Evolutionary conservation across 2,329 filamentous ascomycete species (phyloP).

Genomic region (Furcasterigmium furcatum): DNA sequence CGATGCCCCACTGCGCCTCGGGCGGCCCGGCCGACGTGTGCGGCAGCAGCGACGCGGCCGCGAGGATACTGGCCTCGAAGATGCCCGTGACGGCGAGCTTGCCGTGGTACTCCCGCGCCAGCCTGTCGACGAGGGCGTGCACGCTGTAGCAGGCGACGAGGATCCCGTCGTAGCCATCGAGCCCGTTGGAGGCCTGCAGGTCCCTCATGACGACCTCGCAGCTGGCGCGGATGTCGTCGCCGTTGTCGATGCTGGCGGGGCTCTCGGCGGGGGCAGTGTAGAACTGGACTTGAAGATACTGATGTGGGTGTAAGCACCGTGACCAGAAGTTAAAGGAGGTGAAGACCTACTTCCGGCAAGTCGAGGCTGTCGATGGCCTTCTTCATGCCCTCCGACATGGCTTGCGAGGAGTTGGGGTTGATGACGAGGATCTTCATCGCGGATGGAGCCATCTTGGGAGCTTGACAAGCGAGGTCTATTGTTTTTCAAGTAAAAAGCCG

Average conservation of each 20-base stretch:
- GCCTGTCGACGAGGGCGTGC: conserved; percentile 67
- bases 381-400: conserved; percentile 68
- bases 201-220: conserved; percentile 58
- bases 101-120: conserved; percentile 33
- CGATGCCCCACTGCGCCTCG: conserved; percentile 70
- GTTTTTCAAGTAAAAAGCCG: too few relatives aligned
- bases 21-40: conserved; percentile 16
- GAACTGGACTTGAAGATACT: conserved; percentile 50
- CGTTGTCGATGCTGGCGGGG: conserved; percentile 76
- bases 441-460: conserved; percentile 6
- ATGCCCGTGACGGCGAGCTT: conserved; percentile 69
- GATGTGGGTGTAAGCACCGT: conserved; percentile 4
- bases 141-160: conserved; percentile 87
- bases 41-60: conserved; percentile 53
- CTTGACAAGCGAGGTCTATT: too few relatives aligned
- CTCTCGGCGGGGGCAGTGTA: conserved; percentile 64
- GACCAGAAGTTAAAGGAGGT: background rate
- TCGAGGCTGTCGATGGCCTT: conserved; percentile 40
- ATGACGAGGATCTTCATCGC: conserved; percentile 61
- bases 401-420: conserved; percentile 73
- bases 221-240: conserved; percentile 62
- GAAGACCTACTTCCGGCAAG: conserved; percentile 28
- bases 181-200: conserved; percentile 23
- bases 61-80: conserved; percentile 77
- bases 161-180: conserved; percentile 64